phyloP scores from a whole-genome alignment of 2,329 filamentous ascomycete species.

The Trematosphaeria pertusa region DNA sequence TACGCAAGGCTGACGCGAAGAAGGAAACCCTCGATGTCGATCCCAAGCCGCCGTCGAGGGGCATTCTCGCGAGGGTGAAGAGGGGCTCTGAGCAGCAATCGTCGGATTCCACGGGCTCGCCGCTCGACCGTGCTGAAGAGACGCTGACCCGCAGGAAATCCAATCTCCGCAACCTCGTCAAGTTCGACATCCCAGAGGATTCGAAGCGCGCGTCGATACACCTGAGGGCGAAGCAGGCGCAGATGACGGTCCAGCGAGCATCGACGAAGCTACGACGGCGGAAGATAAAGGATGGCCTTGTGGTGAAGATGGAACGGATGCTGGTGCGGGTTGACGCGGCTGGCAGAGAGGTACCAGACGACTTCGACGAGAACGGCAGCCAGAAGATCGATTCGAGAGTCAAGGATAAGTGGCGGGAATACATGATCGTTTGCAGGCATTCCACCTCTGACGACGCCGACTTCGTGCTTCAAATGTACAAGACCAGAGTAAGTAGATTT shows the following conservation, averaged over 20 bases:
- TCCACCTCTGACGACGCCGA: conserved; percentile 61
- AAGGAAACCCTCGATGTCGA: conserved; percentile 35
- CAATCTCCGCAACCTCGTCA: conserved; percentile 47
- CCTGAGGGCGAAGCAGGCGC: conserved; percentile 48
- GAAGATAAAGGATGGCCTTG: conserved; percentile 62
- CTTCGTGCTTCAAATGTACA: conserved; percentile 66
- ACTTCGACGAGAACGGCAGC: conserved; percentile 70
- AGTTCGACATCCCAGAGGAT: conserved; percentile 52
- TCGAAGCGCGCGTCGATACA: conserved; percentile 47
- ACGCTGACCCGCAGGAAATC: conserved; percentile 35
- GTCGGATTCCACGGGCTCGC: conserved; percentile 16
- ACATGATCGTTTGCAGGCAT: conserved; percentile 66
- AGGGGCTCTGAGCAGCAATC: conserved; percentile 31
- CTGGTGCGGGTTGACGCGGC: conserved; percentile 67
- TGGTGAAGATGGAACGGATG: conserved; percentile 74
- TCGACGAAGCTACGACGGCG: conserved; percentile 46
- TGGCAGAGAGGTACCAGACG: conserved; percentile 60
- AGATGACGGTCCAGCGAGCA: conserved; percentile 46
- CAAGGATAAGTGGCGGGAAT: conserved; percentile 71
- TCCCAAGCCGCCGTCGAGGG: conserved; percentile 26
- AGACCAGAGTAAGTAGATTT: conserved; percentile 56
- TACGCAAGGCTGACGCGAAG: conserved; percentile 43
- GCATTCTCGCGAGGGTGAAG: conserved; percentile 38
- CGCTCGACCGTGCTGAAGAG: conserved; percentile 12
- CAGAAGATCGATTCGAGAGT: conserved; percentile 64